Evolutionary conservation across 805 yeast species (phyloP), one percentile per base, ranked within the genome.

Genomic region (Candida insectorum): DNA sequence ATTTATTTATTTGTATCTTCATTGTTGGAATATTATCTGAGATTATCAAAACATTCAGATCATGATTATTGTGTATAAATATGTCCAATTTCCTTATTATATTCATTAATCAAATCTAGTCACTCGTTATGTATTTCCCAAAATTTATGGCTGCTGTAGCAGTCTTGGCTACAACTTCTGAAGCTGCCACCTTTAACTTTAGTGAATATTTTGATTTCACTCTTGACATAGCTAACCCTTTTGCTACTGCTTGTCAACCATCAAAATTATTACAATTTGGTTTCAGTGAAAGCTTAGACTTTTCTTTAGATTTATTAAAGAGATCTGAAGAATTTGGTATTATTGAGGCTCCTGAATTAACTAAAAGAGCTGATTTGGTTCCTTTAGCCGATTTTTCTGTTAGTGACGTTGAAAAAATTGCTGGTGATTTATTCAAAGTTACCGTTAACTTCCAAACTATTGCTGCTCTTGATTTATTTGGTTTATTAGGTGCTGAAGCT

Each of bases 381-480:
- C 58, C 58, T 26, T 43, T 46, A 26, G 60, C 62, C 32, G 52
- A 48, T 14, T 52, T 56, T 37, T 41, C 44, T 12, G 53, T 56
- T 24, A 45, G 52, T 18, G 45, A 52, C 17, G 58, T 48, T 24
- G 49, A 47, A 30, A 44, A 42, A 31, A 40, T 45, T 19, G 47
- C 37, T 18, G 54, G 45, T 22, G 51, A 43, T 26, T 34, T 38
- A 17, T 53, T 34, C 43, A 42, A 51, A 37, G 53, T 56, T 18
- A 47, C 53, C 15, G 22, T 47, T 39, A 55, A 54, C 42, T 56
- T 51, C 35, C 23, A 43, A 30, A 39, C 44, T 16, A 23, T 36
- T 30, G 42, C 42, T 32, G 41, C 47, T 31, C 25, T 18, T 18
- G 47, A 39, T 15, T 43, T 43, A 16, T 33, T 35, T 16, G 25